A percentile compares a stretch with the other conserved stretches of the same genome.
Conservation (phyloP, 805 yeast genomes). For the Suhomyces sp. region DNA sequence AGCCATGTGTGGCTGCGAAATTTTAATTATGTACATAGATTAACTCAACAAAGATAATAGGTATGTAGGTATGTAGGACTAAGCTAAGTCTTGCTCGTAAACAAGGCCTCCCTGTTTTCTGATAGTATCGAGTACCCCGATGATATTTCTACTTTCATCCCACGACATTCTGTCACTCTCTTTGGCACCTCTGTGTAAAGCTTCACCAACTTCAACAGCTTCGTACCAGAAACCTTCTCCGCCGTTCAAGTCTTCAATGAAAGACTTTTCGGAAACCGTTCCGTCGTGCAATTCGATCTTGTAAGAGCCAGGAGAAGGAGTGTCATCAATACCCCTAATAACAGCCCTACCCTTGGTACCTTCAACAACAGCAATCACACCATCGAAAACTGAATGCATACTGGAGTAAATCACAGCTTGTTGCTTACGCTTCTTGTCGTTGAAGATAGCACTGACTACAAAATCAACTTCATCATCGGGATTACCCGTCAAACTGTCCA, state of each 20-base stretch:
- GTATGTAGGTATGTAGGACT: background rate
- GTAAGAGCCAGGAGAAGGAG: conserved; percentile 15
- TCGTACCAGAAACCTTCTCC: conserved; percentile 55
- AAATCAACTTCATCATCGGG: conserved; percentile 42
- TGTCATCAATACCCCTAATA: conserved; percentile 11
- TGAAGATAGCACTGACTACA: conserved; percentile 35
- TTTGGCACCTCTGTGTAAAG: conserved; percentile 37
- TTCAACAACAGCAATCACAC: conserved; percentile 9
- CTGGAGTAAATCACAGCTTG: conserved; percentile 35
- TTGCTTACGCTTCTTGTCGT: conserved; percentile 41
- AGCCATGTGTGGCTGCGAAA: too few relatives aligned
- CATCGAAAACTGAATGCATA: conserved; percentile 10
- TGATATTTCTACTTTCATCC: conserved; percentile 47
- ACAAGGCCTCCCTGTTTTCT: conserved; percentile 44
- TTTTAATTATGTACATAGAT: too few relatives aligned
- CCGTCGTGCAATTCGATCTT: conserved; percentile 23
- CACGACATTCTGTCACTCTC: conserved; percentile 40
- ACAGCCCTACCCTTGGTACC: conserved; percentile 12
- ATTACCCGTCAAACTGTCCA: conserved; percentile 30
- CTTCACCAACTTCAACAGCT: conserved; percentile 53
- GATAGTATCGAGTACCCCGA: conserved; percentile 49
- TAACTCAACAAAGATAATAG: too few relatives aligned
- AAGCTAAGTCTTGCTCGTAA: conserved; percentile 38
- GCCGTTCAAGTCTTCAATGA: conserved; percentile 29
- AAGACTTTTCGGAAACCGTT: conserved; percentile 6